Evolutionary conservation across 805 yeast species (phyloP), one percentile per base, ranked within the genome.

Genomic region (Kregervanrija delftensis): DNA sequence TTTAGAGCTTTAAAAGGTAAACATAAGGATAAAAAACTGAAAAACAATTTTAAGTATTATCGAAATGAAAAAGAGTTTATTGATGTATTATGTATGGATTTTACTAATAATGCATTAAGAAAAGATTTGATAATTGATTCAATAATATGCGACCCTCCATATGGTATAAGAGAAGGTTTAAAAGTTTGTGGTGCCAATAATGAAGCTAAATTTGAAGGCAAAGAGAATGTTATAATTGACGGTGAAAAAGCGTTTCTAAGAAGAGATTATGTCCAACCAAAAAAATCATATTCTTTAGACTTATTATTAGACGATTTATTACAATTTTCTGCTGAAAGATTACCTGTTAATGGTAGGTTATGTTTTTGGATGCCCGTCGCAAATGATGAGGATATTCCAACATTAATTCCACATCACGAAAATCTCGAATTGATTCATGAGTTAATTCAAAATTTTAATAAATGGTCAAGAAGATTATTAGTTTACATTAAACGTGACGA

Each of bases 311-410:
- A 83, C 53, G 97, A 91, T 59, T 67, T 93, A 33, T 67, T 93
- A 35, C 63, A 71, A 15, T 93, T 84, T 68, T 75, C 96, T 0
- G 78, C 89, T 3, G 69, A 73, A 11, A 75, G 90, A 54, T 69
- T 93, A 43, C 86, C 85, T 0, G 65, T 79, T 2, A 77, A 77
- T 8, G 96, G 97, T 1, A 69, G 98, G 50, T 69, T 93, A 33
- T 86, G 93, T 28, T 90, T 89, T 63, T 93, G 99, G 99, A 87
- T 90, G 93, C 99, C 99, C 0, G 84, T 95, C 1, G 95, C 96
- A 1, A 89, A 90, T 59, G 95, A 86, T 56, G 95, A 86, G 52
- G 63, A 62, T 49, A 55, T 58, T 36, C 64, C 65, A 10, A 78
- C 85, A 39, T 69, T 74, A 43, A 79, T 90, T 22, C 98, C 98